Evolutionary conservation across 2,329 filamentous ascomycete species (phyloP).

Genomic region (Cladosporium oxysporum): DNA sequence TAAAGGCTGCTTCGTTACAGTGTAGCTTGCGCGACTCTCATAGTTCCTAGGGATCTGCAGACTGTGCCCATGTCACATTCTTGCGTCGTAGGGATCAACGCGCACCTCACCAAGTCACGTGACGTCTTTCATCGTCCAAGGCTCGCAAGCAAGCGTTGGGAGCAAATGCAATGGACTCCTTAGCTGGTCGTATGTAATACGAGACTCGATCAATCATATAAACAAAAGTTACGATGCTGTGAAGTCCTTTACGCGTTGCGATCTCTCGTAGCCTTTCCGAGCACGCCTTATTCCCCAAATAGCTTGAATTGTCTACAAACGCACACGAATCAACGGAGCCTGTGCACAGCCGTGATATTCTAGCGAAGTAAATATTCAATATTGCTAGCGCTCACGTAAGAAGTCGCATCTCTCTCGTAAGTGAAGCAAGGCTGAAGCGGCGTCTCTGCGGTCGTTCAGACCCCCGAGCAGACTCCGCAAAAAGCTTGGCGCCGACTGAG

Average conservation of each 20-base stretch:
- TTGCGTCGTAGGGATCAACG: too few relatives aligned
- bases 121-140: too few relatives aligned
- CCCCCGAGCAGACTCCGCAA: conserved; percentile 4
- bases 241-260: background rate
- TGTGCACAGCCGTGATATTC: background rate
- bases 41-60: too few relatives aligned
- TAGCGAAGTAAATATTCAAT: background rate
- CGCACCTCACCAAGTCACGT: too few relatives aligned
- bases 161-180: background rate
- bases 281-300: background rate
- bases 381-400: background rate
- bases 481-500: conserved; percentile 4
- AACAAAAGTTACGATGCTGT: background rate
- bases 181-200: background rate
- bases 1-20: too few relatives aligned
- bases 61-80: too few relatives aligned
- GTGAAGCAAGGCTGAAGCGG: background rate
- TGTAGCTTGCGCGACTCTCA: too few relatives aligned
- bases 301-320: background rate
- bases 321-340: background rate
- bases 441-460: background rate
- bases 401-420: background rate
- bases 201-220: background rate
- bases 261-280: background rate
- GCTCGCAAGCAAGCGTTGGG: too few relatives aligned